phyloP scores from a whole-genome alignment of 2,329 filamentous ascomycete species.

The Hymenoscyphus fraxineus region DNA sequence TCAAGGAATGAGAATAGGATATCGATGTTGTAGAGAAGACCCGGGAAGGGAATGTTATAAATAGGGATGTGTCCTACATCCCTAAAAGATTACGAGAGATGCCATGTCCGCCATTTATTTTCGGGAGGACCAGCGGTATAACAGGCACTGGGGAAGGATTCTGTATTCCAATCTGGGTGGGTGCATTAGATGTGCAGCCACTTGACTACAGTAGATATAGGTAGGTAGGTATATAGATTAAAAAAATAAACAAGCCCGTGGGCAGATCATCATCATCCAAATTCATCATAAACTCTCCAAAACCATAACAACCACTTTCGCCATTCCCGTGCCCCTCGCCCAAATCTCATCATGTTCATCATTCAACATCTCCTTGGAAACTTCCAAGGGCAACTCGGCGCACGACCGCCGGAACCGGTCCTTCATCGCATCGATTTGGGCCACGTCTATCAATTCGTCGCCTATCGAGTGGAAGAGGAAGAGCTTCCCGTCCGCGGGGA shows the following conservation, averaged over 20 bases:
- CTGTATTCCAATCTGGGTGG: background rate
- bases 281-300: slow-evolving; percentile 23
- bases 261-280: too few relatives aligned
- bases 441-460: slow-evolving; percentile 38
- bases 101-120: background rate
- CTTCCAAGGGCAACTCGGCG: slow-evolving; percentile 25
- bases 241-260: background rate
- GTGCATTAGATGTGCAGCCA: background rate
- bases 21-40: too few relatives aligned
- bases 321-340: slow-evolving; percentile 45
- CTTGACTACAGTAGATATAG: background rate
- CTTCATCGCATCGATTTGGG: slow-evolving; percentile 29
- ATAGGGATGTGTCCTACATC: too few relatives aligned
- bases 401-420: background rate
- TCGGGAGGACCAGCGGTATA: too few relatives aligned
- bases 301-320: slow-evolving; percentile 45
- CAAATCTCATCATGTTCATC: slow-evolving; percentile 63
- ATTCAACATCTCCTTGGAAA: slow-evolving; percentile 35
- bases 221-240: background rate
- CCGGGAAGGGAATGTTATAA: too few relatives aligned
- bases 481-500: slow-evolving; percentile 14
- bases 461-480: slow-evolving; percentile 37
- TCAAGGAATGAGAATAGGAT: too few relatives aligned
- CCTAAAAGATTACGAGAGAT: slow-evolving; percentile 47
- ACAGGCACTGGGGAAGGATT: background rate